A percentile compares a stretch with the other conserved stretches of the same genome.
Evolutionary conservation across 2,329 filamentous ascomycete genomes (phyloP).

Genomic region (Aureobasidium sp.): DNA sequence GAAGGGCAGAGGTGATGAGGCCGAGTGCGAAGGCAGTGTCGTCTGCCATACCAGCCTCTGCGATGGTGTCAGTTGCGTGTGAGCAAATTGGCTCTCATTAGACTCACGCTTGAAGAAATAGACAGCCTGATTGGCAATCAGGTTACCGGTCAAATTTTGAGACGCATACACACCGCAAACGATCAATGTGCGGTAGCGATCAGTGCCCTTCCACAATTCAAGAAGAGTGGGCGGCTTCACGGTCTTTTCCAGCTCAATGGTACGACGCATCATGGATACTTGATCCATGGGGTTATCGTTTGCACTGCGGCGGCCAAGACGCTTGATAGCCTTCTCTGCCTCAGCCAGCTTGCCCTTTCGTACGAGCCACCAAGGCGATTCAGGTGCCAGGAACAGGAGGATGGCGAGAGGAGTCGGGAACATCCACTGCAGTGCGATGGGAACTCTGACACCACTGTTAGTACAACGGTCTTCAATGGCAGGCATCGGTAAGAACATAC

Average conservation of each 20-base stretch:
- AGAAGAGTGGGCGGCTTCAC: conserved; percentile 42
- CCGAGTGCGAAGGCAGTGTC: conserved; percentile 55
- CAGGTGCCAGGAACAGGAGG: conserved; percentile 45
- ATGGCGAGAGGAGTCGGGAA: conserved; percentile 51
- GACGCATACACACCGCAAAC: conserved; percentile 52
- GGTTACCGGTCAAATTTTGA: conserved; percentile 56
- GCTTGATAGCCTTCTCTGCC: conserved; percentile 42
- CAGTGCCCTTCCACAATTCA: conserved; percentile 51
- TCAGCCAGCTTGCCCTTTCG: conserved; percentile 42
- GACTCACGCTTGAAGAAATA: conserved; percentile 46
- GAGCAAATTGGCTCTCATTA: too few relatives aligned
- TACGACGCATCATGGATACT: conserved; percentile 55
- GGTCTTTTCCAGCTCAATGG: conserved; percentile 51
- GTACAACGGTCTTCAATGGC: too few relatives aligned
- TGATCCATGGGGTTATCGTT: conserved; percentile 48
- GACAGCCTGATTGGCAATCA: conserved; percentile 57
- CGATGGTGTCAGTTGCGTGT: too few relatives aligned
- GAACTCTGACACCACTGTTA: conserved; percentile 32
- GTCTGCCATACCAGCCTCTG: conserved; percentile 42
- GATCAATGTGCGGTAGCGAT: conserved; percentile 49
- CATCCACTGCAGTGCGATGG: conserved; percentile 53
- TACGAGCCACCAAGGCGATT: conserved; percentile 51
- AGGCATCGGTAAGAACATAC: too few relatives aligned
- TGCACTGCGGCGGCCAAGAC: conserved; percentile 43
- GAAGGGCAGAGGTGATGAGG: conserved; percentile 58